Evolutionary conservation across 768 basidiomycete species (phyloP), one percentile per base, ranked within the genome.

Genomic region (Agrocybe praecox): DNA sequence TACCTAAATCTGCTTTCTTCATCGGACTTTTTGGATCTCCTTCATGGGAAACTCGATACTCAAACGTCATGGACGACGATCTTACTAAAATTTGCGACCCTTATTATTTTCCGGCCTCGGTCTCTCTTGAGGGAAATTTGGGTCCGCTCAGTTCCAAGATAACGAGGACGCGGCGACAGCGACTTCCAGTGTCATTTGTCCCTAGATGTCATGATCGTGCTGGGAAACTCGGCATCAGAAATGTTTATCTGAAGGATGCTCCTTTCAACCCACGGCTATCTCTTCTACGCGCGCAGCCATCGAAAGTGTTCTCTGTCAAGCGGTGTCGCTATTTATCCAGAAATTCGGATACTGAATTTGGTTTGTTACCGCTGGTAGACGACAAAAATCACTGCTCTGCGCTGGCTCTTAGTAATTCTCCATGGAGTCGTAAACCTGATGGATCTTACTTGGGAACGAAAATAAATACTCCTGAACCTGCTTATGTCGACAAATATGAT

Each of bases 11-110:
- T 40, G 79, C 74, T 12, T 71, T 80, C 59, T 55, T 76, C 26
- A 75, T 79, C 17, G 80, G 80, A 1, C 72, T 80, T 50, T 71
- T 79, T 40, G 78, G 78, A 34, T 80, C 78, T 42, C 80, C 80
- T 18, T 61, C 71, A 8, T 76, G 74, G 72, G 80, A 81, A 68
- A 76, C 72, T n/a, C 66, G 68, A 22, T 62, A 71, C 22, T 71
- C 52, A 4, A 52, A 48, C n/a, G 43, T 46, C 21, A 14, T 52
- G 10, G 47, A 45, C 5, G 40, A 47, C 54, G 49, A 3, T 5
- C 12, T 40, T 14, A 5, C 36, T 40, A 6, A n/a, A n/a, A 3
- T 5, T 40, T 40, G 44, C 26, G 24, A 21, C 7, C 26, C 46
- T 11, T 33, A 10, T 23, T 19, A 32, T 43, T 48, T 45, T 10